Evolutionary conservation across 352 stramenopile genomes (phyloP), one percentile per base, ranked within the genome.

Genomic region (Phytophthora pini): DNA sequence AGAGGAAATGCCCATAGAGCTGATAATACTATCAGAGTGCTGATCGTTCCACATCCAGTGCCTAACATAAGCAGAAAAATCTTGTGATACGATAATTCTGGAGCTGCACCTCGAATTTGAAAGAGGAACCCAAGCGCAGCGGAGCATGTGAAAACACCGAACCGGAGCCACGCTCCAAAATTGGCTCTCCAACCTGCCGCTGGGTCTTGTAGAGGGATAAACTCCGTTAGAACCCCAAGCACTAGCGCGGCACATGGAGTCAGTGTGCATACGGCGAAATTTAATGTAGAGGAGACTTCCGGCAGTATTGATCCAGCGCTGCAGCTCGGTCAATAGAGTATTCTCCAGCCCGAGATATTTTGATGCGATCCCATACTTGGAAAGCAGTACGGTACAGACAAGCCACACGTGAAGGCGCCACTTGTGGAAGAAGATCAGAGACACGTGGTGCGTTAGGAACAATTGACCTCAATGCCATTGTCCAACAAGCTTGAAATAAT

Each of bases 191-290:
- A 56, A 20, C 50, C 59, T 31, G n/a, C 11, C 1, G n/a, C 40
- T 41, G 59, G 49, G n/a, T 67, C 53, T 32, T 60, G 41, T 24
- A 67, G 53, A 20, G 56, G 56, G 36, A 64, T 44, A 5, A 32
- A 32, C 44, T 51, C 46, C 34, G 53, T 17, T 9, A 64, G 27
- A 24, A 64, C 31, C 27, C 13, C 56, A 15, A 64, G n/a, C 8
- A 64, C 4, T 6, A 64, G 17, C 22, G 56, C 45, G 36, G 44
- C 36, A 11, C 39, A 31, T 20, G 56, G 46, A 1, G 29, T 43
- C 0, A 56, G 4, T 5, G 9, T 17, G 49, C 45, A 64, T 17
- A 56, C 46, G 12, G 38, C 10, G 4, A 56, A 8, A 56, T 36
- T 12, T 36, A 36, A 17, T 41, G 8, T 4, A 34, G 22, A 7